Evolutionary conservation across 1,284 basidiomycete species (phyloP).

Genomic region (Naganishia liquefaciens): DNA sequence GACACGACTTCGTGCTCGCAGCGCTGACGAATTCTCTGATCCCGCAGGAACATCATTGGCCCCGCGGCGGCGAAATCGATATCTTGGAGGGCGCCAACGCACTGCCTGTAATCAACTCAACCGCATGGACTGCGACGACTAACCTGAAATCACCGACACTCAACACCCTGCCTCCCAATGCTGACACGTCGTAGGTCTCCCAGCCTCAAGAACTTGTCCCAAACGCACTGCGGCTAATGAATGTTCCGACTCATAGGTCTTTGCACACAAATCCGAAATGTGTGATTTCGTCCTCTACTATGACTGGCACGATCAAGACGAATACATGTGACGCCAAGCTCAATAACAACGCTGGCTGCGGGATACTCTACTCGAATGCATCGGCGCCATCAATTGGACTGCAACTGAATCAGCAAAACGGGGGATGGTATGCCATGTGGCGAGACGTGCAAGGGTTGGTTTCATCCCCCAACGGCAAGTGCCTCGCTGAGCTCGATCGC

Average conservation of each 20-base stretch:
- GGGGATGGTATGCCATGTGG: constrained; percentile 73
- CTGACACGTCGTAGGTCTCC: constrained; percentile 21
- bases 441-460: constrained; percentile 44
- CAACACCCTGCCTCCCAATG: constrained; percentile 12
- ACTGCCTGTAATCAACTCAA: constrained; percentile 38
- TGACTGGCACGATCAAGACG: constrained; percentile 40
- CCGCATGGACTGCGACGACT: constrained; percentile 43
- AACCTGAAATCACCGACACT: constrained; percentile 32
- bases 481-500: background rate
- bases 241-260: background rate
- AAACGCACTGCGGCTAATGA: background rate
- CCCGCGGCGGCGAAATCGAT: constrained; percentile 72
- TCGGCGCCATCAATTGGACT: constrained; percentile 37
- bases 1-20: background rate
- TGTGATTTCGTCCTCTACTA: constrained; percentile 55
- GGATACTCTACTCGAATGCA: constrained; percentile 58
- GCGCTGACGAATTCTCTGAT: background rate
- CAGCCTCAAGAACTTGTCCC: background rate
- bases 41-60: constrained; percentile 36
- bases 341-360: constrained; percentile 66
- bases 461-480: background rate
- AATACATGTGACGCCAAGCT: constrained; percentile 40
- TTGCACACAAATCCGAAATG: constrained; percentile 60
- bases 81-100: constrained; percentile 77
- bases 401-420: constrained; percentile 58